Base-by-base conservation (phyloP, 176 grass and related monocot genomes). In the Puya raimondii region DNA sequence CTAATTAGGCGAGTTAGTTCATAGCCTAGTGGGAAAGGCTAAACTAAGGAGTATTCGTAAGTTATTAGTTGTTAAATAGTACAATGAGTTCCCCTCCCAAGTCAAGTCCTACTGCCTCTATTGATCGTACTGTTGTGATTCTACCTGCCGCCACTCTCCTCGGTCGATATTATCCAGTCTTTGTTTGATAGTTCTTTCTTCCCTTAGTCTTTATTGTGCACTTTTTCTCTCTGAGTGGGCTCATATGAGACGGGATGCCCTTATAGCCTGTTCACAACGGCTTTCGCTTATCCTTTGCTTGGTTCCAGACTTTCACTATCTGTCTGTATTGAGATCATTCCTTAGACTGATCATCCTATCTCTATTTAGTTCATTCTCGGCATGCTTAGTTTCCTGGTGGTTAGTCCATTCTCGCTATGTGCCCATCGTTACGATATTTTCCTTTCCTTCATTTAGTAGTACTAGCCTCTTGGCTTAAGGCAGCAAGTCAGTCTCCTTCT, bases 121-220 rank as follows among this genome's bases (percentile, higher is more conserved):
- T 61, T 21, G 57, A 61, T 61, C 57, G n/a, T 61, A 61, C 57
- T 61, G 57, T 61, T 61, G 57, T 61, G 57, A 61, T 61, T 61
- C 57, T 61, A 61, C 57, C 57, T 61, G 57, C 57, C 57, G n/a
- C 57, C 57, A 61, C 57, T 61, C 1, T 53, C 50, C 57, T 61
- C 10, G 57, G 12, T 61, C 57, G 7, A 61, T 17, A 61, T 61
- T 61, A 61, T 61, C 57, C 7, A n/a, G 57, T 61, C 57, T 61
- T 61, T 61, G 57, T 61, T 61, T 61, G 57, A 21, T 61, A 61
- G 12, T 61, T 2, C 13, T 53, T 53, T 53, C 13, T 53, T 53
- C 25, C 25, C 25, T 2, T 1, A 26, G 2, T 26, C 25, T 26
- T 26, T 26, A 26, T 26, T 26, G 25, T 26, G 25, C 25, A 26